Percentiles rank a stretch among this genome's conserved stretches.
phyloP scores from a whole-genome alignment of 2,329 filamentous ascomycete genomes.

The Botrytis paeoniae region DNA sequence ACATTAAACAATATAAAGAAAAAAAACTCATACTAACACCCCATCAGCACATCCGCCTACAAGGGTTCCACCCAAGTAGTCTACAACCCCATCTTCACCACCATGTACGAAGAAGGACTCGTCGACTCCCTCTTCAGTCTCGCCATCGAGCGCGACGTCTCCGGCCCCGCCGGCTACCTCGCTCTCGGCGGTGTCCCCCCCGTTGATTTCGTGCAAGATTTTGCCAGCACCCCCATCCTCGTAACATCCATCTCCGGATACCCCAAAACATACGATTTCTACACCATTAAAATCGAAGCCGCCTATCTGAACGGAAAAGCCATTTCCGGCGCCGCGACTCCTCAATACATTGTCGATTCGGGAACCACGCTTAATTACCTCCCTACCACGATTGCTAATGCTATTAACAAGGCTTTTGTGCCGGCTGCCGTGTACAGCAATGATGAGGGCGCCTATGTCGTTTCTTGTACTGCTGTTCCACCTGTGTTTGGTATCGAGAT shows the following conservation, averaged over 20 bases:
- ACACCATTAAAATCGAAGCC: conserved; percentile 27
- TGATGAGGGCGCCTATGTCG: conserved; percentile 38
- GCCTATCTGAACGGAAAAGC: conserved; percentile 18
- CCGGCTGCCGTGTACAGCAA: conserved; percentile 42
- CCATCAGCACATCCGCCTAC: conserved; percentile 32
- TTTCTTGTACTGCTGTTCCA: conserved; percentile 43
- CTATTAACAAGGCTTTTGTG: conserved; percentile 43
- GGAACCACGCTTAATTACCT: conserved; percentile 44
- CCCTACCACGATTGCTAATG: conserved; percentile 39
- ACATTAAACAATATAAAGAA: not conserved
- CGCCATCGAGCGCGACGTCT: conserved; percentile 42
- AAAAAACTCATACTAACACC: not conserved
- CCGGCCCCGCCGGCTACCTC: conserved; percentile 43
- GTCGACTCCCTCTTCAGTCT: conserved; percentile 48
- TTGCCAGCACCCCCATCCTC: conserved; percentile 27
- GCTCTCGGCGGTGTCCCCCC: conserved; percentile 50
- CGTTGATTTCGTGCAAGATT: conserved; percentile 34
- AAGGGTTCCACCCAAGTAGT: conserved; percentile 26
- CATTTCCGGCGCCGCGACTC: conserved; percentile 11
- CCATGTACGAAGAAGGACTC: conserved; percentile 45
- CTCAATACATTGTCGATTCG: conserved; percentile 41
- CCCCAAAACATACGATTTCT: conserved; percentile 26
- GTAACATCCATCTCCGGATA: conserved; percentile 27
- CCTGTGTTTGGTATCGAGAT: conserved; percentile 45
- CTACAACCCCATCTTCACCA: conserved; percentile 50